phyloP scores from a whole-genome alignment of 164 flowering plant species.

The Liquidambar formosana region DNA sequence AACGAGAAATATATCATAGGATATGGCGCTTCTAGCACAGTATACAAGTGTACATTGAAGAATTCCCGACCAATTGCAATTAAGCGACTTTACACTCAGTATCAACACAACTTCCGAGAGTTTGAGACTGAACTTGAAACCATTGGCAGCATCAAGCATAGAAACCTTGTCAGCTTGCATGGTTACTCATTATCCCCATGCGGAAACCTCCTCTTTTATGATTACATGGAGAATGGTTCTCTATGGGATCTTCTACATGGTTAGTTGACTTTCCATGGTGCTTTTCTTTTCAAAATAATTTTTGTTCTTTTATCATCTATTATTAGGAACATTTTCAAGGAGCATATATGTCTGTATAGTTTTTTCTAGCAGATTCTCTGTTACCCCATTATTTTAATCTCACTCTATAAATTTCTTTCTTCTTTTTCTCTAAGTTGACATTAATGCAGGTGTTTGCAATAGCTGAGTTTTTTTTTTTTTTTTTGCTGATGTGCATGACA shows the following conservation, averaged over 20 bases:
- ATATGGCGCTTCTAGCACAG: conserved; percentile 93
- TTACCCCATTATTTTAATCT: too few relatives aligned
- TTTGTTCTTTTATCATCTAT: too few relatives aligned
- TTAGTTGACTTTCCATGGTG: conserved; percentile 24
- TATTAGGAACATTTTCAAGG: too few relatives aligned
- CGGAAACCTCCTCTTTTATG: conserved; percentile 89
- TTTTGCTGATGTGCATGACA: conserved; percentile 17
- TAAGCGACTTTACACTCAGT: conserved; percentile 73
- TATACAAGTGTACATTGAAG: conserved; percentile 82
- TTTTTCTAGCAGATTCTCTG: too few relatives aligned
- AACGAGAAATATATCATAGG: conserved; percentile 86
- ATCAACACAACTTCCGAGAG: conserved; percentile 58
- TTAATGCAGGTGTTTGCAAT: too few relatives aligned
- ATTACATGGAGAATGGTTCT: conserved; percentile 95
- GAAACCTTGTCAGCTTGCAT: conserved; percentile 88
- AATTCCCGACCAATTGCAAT: conserved; percentile 86
- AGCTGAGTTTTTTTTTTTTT: too few relatives aligned
- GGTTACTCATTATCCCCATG: conserved; percentile 74
- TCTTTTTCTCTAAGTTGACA: too few relatives aligned
- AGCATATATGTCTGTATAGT: too few relatives aligned
- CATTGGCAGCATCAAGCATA: conserved; percentile 81
- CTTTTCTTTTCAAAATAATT: background rate
- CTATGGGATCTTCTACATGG: conserved; percentile 97
- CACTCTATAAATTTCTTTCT: too few relatives aligned
- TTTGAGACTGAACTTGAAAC: conserved; percentile 93